Conservation (phyloP, 164 flowering plant genomes). For the Tinospora cordifolia region DNA sequence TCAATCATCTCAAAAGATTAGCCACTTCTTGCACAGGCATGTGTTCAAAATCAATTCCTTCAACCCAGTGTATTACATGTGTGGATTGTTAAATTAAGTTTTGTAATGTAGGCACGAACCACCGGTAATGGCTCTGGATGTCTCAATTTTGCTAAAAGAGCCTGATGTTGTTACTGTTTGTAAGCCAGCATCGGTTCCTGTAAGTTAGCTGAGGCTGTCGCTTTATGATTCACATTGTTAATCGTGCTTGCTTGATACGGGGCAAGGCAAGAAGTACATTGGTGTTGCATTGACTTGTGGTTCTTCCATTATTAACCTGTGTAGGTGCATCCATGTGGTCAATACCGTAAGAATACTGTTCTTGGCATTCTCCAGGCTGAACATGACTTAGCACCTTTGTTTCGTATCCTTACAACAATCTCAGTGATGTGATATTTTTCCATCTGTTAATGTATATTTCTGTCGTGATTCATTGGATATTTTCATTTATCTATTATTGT, state of each 20-base stretch:
- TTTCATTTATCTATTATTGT: too few relatives aligned
- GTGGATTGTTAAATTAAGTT: neutral
- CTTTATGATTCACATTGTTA: neutral
- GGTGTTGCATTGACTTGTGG: neutral
- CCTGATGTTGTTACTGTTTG: constrained; percentile 67
- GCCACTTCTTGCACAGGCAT: constrained; percentile 91
- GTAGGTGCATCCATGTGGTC: constrained; percentile 99
- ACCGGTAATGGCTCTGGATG: constrained; percentile 70
- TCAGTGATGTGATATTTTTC: neutral
- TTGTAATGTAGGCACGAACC: constrained; percentile 80
- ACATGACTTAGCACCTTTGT: constrained; percentile 74
- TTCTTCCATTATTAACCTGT: constrained; percentile 13
- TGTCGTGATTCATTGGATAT: too few relatives aligned
- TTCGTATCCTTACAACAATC: constrained; percentile 64
- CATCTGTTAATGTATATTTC: neutral
- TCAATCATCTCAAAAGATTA: constrained; percentile 68
- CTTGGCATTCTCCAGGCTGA: constrained; percentile 95
- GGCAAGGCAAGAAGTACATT: neutral
- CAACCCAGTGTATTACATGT: neutral
- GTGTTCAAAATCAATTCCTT: neutral
- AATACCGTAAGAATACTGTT: constrained; percentile 93
- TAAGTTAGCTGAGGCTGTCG: constrained; percentile 32
- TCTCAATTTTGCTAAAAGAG: constrained; percentile 55
- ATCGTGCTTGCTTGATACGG: neutral
- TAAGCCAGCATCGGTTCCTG: constrained; percentile 92